Base-by-base conservation (phyloP, 768 basidiomycete genomes). In the Mycena vitilis region DNA sequence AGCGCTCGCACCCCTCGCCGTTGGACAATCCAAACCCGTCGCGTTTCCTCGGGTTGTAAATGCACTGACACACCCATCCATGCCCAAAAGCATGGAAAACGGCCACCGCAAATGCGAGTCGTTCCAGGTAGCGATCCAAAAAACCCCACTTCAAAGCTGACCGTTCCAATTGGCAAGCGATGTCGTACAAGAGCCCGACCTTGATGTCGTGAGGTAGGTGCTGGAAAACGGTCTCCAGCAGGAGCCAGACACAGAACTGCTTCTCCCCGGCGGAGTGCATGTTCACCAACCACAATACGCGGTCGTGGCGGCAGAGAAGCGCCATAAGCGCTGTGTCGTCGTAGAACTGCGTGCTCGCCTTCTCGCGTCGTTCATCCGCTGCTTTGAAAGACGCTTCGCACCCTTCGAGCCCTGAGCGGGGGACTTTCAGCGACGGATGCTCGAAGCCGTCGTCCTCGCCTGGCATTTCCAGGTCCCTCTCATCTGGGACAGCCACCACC, bases 81-180 rank as follows among this genome's bases (percentile, higher is more conserved):
- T 84, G 83, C 1, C 81, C 79, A 65, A 79, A 83, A 0, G 79
- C 79, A 75, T 84, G 82, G 68, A 83, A 80, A 0, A 81, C 79
- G 1, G 80, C 77, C 1, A 79, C 77, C 3, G 73, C 77, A 54
- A 78, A 82, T 2, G 52, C 23, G 5, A 83, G 59, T 0, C 76
- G 71, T 8, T 66, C n/a, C 4, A 76, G 48, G 23, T 76, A 69
- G 4, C 73, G 63, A 1, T 67, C 52, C 1, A 80, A 42, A 60
- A 81, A 79, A 6, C 71, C 72, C 70, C 74, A 75, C 49, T 75
- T 77, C 4, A 68, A 38, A 25, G 73, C 76, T 44, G 74, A 75
- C 13, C 74, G 71, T 4, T 80, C 66, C 2, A 82, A 57, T n/a
- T 77, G 75, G 64, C 83, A 85, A 0, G 75, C 80, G 25, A 84